Conservation (phyloP, 805 yeast genomes). For the Candida sonorensis region DNA sequence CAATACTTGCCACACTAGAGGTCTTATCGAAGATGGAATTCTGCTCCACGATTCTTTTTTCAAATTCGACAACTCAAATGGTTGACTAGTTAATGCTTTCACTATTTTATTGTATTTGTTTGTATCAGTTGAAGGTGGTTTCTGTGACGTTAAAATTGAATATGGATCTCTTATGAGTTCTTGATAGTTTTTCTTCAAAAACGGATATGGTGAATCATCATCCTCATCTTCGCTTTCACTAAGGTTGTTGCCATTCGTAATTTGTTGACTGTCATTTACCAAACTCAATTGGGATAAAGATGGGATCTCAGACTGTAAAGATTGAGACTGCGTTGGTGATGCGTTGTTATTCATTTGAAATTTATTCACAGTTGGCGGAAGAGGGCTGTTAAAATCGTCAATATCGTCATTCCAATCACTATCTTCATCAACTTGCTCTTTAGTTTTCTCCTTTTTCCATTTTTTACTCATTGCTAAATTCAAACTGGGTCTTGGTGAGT, state of each 20-base stretch:
- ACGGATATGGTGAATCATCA: constrained; percentile 15
- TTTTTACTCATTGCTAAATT: constrained; percentile 7
- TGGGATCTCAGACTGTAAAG: too few relatives aligned
- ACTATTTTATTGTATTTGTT: constrained; percentile 64
- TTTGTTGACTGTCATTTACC: too few relatives aligned
- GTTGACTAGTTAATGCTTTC: constrained; percentile 42
- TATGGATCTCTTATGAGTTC: constrained; percentile 38
- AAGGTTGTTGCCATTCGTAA: constrained; percentile 2
- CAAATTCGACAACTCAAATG: constrained; percentile 64
- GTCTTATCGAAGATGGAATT: constrained; percentile 72
- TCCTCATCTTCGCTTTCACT: constrained; percentile 8
- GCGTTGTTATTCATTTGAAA: constrained; percentile 19
- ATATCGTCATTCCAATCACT: constrained; percentile 86
- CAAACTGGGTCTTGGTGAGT: constrained; percentile 14
- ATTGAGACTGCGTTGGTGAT: too few relatives aligned
- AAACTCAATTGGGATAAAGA: too few relatives aligned
- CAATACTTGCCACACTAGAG: constrained; percentile 82
- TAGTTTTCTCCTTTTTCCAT: constrained; percentile 32
- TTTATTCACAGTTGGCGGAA: constrained; percentile 7
- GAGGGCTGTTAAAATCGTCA: constrained; percentile 37
- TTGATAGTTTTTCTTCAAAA: constrained; percentile 25
- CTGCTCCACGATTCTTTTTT: constrained; percentile 92
- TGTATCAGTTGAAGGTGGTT: constrained; percentile 33
- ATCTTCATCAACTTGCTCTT: constrained; percentile 78
- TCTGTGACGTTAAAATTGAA: constrained; percentile 24